Evolutionary conservation across 2,329 filamentous ascomycete species (phyloP).

Genomic region (Aspergillus sp.): DNA sequence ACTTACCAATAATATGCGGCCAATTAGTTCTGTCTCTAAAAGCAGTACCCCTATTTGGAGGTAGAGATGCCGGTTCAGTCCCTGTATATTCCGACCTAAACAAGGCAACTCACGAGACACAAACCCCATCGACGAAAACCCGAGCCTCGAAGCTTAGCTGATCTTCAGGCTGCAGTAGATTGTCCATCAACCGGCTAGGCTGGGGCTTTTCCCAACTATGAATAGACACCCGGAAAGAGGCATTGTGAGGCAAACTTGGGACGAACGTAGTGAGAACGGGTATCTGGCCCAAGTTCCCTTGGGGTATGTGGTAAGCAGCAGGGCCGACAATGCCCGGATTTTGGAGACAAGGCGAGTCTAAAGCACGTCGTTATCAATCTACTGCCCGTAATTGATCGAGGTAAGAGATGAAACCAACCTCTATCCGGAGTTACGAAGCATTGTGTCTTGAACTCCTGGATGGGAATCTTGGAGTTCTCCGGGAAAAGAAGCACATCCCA

Average conservation of each 20-base stretch:
- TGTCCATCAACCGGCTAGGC: slow-evolving; percentile 54
- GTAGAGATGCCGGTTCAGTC: neutral
- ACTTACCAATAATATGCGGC: slow-evolving; percentile 51
- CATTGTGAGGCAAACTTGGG: slow-evolving; percentile 56
- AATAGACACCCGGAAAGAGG: slow-evolving; percentile 66
- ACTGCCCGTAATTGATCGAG: neutral
- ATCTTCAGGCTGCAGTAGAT: slow-evolving; percentile 54
- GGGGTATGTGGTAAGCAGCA: slow-evolving; percentile 16
- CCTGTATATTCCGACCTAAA: no score
- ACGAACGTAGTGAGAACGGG: slow-evolving; percentile 69
- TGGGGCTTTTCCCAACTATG: slow-evolving; percentile 66
- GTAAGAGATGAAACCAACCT: slow-evolving; percentile 27
- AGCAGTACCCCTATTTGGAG: slow-evolving; percentile 46
- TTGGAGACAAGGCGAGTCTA: slow-evolving; percentile 50
- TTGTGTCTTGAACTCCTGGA: slow-evolving; percentile 77
- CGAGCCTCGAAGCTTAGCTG: slow-evolving; percentile 60
- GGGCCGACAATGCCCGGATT: slow-evolving; percentile 36
- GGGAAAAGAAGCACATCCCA: slow-evolving; percentile 86
- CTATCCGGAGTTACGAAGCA: slow-evolving; percentile 62
- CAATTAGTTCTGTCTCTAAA: slow-evolving; percentile 49
- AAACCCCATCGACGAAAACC: slow-evolving; percentile 63
- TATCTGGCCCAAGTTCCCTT: slow-evolving; percentile 37
- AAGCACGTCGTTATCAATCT: neutral
- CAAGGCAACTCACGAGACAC: slow-evolving; percentile 52
- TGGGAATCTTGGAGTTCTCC: slow-evolving; percentile 59